Percentiles rank a stretch among this genome's conserved stretches.
phyloP scores from a whole-genome alignment of 768 basidiomycete genomes.

The Russula virescens region DNA sequence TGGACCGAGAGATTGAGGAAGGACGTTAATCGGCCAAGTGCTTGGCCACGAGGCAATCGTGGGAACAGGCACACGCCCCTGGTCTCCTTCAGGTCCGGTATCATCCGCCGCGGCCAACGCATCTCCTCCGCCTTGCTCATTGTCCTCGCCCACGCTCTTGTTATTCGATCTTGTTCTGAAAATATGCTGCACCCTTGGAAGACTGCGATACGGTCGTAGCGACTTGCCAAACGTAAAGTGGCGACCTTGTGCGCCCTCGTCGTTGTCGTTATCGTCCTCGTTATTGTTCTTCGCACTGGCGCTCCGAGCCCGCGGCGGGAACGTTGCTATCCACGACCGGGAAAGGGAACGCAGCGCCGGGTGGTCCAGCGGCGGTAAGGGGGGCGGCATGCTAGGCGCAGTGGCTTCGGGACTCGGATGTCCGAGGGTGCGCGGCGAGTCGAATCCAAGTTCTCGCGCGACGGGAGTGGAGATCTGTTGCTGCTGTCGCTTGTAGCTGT shows the following conservation, averaged over 20 bases:
- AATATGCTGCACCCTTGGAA: conserved; percentile 28
- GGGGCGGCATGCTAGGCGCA: conserved; percentile 37
- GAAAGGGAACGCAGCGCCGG: conserved; percentile 18
- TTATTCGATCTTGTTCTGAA: conserved; percentile 22
- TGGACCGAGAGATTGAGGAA: background rate
- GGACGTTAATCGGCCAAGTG: background rate
- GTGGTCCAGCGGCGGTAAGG: conserved; percentile 50
- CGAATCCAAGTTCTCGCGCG: conserved; percentile 25
- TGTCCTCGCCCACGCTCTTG: conserved; percentile 2
- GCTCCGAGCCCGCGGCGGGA: conserved; percentile 22
- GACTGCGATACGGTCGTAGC: conserved; percentile 29
- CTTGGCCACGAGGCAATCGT: conserved; percentile 11
- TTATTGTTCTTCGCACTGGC: conserved; percentile 17
- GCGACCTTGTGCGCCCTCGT: conserved; percentile 4
- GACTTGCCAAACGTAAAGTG: conserved; percentile 28
- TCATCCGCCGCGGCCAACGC: background rate
- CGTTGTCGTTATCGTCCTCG: conserved; percentile 2
- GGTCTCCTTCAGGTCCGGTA: background rate
- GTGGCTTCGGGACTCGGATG: conserved; percentile 32
- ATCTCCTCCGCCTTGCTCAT: background rate
- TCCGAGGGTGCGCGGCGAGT: conserved; percentile 41
- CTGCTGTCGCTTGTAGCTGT: conserved; percentile 7
- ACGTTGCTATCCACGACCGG: conserved; percentile 21
- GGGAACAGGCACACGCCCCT: conserved; percentile 5
- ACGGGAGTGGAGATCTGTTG: conserved; percentile 27